Evolutionary conservation across 169 alveolate genomes (phyloP).

Genomic region (Plasmodium gallinaceum): DNA sequence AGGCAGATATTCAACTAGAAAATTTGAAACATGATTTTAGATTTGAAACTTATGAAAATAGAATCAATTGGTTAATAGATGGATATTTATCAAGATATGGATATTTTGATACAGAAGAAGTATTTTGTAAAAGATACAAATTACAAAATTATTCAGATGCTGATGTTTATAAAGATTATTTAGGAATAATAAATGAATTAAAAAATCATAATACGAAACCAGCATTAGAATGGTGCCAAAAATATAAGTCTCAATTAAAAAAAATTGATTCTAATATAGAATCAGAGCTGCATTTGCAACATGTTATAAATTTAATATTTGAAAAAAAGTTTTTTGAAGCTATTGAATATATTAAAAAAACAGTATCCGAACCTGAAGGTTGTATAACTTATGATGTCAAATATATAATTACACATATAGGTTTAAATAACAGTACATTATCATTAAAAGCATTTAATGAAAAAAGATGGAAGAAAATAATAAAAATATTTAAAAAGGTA

Average conservation of each 20-base stretch:
- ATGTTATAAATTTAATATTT: slow-evolving; percentile 61
- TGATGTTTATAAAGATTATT: slow-evolving; percentile 59
- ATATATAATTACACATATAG: slow-evolving; percentile 53
- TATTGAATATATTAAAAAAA: slow-evolving; percentile 69
- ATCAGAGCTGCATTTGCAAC: slow-evolving; percentile 79
- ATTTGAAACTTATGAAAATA: slow-evolving; percentile 46
- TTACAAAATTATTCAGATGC: slow-evolving; percentile 63
- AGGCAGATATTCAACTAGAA: slow-evolving; percentile 67
- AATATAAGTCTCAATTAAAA: slow-evolving; percentile 68
- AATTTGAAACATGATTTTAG: slow-evolving; percentile 62
- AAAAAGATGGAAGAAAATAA: slow-evolving; percentile 55
- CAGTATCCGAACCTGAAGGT: not conserved
- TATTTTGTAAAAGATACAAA: slow-evolving; percentile 59
- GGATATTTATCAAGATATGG: slow-evolving; percentile 60
- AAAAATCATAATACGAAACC: slow-evolving; percentile 46
- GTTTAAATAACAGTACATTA: not conserved
- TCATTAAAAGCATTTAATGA: slow-evolving; percentile 15
- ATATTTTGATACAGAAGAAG: slow-evolving; percentile 23
- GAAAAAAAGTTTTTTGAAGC: slow-evolving; percentile 70
- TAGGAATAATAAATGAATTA: slow-evolving; percentile 40
- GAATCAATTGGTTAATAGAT: slow-evolving; percentile 74
- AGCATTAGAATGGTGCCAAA: slow-evolving; percentile 67
- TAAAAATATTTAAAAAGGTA: slow-evolving; percentile 26
- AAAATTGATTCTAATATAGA: slow-evolving; percentile 75
- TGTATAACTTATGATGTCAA: slow-evolving; percentile 24